Percentiles rank a stretch among this genome's conserved stretches.
Evolutionary conservation across 768 basidiomycete genomes (phyloP).

Genomic region (Tulasnella sp.): DNA sequence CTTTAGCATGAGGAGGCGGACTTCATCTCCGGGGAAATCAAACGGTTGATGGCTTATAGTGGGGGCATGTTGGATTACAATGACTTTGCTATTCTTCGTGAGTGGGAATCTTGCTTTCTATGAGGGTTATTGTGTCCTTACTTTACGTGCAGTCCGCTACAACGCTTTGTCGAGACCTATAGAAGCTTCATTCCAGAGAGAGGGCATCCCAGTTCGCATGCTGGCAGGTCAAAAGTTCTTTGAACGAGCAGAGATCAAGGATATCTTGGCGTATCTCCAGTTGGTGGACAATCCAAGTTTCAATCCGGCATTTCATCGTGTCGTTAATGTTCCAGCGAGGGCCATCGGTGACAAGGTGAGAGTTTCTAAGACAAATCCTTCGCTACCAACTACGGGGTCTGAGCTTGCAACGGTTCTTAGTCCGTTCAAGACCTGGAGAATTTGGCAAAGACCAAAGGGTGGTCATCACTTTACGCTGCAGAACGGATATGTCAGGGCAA

Average conservation of each 20-base stretch:
- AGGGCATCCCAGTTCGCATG: slow-evolving; percentile 63
- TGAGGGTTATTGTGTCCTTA: background rate
- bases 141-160: slow-evolving; percentile 49
- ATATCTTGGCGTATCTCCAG: slow-evolving; percentile 70
- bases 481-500: slow-evolving; percentile 51
- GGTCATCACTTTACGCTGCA: slow-evolving; percentile 44
- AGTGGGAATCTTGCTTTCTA: slow-evolving; percentile 22
- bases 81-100: slow-evolving; percentile 76
- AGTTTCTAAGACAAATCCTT: slow-evolving; percentile 1
- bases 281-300: slow-evolving; percentile 60
- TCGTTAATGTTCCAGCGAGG: slow-evolving; percentile 57
- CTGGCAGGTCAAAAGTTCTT: slow-evolving; percentile 80
- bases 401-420: slow-evolving; percentile 26
- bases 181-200: slow-evolving; percentile 62
- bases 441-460: slow-evolving; percentile 38
- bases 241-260: slow-evolving; percentile 75
- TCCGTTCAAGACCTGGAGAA: slow-evolving; percentile 45
- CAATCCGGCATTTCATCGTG: slow-evolving; percentile 55
- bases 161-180: slow-evolving; percentile 66
- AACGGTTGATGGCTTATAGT: slow-evolving; percentile 55
- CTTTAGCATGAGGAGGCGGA: slow-evolving; percentile 51
- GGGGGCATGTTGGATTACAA: slow-evolving; percentile 58
- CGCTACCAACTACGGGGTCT: background rate
- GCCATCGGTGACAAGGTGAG: slow-evolving; percentile 67
- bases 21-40: slow-evolving; percentile 67